Evolutionary conservation across 768 basidiomycete genomes (phyloP).

Genomic region (Amanita thiersii): DNA sequence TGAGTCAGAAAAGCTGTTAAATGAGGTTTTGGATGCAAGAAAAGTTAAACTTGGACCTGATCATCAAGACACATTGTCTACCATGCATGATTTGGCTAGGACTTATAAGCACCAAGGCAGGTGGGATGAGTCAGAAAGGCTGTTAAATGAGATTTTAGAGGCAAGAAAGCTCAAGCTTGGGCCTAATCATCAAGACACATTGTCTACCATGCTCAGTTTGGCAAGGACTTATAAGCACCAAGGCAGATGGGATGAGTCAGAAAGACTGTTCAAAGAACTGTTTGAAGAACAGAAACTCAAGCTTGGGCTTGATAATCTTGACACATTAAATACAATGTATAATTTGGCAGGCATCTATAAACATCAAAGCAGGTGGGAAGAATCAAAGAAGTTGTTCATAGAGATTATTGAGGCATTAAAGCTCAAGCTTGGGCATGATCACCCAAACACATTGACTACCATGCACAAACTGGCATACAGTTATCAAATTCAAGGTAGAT

Average conservation of each 20-base stretch:
- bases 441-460: not conserved
- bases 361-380: conserved; percentile 1
- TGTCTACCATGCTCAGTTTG: not conserved
- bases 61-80: not conserved
- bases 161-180: not conserved
- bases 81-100: not conserved
- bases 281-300: not conserved
- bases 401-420: not conserved
- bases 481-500: no score
- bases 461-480: not conserved
- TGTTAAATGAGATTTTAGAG: not conserved
- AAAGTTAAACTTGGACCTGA: not conserved
- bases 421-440: not conserved
- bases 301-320: not conserved
- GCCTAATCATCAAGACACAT: not conserved
- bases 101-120: not conserved
- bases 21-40: not conserved
- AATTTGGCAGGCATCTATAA: not conserved
- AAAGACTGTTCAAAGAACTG: not conserved
- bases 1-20: conserved; percentile 2
- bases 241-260: not conserved
- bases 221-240: not conserved
- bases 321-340: not conserved
- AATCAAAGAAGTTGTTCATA: not conserved
- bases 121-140: not conserved